phyloP scores from a whole-genome alignment of 2,329 filamentous ascomycete species.

The Thermothelomyces thermophilus region DNA sequence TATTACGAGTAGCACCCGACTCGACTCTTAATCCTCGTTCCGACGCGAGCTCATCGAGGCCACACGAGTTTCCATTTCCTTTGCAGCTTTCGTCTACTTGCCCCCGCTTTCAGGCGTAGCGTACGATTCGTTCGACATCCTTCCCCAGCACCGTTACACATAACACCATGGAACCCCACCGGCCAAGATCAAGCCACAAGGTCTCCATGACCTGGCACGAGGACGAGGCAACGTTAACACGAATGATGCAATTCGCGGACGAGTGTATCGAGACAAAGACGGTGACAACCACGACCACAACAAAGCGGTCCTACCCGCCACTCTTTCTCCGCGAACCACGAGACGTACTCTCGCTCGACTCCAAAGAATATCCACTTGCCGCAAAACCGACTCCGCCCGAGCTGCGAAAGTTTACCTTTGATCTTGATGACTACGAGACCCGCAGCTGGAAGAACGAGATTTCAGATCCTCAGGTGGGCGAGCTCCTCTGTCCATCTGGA shows the following conservation, averaged over 20 bases:
- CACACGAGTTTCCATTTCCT: not conserved
- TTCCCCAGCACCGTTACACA: not conserved
- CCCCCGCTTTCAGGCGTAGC: not conserved
- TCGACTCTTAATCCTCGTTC: not conserved
- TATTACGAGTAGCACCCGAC: not conserved
- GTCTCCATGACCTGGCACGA: constrained; percentile 33
- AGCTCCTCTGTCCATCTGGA: not conserved
- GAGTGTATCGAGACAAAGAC: constrained; percentile 63
- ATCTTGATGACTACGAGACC: constrained; percentile 55
- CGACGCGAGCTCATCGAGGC: not conserved
- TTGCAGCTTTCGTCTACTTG: not conserved
- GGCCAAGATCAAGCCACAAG: constrained; percentile 31
- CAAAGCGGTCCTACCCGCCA: constrained; percentile 78
- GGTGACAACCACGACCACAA: constrained; percentile 88
- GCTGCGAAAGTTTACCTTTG: constrained; percentile 70
- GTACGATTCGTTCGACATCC: not conserved
- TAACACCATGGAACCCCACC: constrained; percentile 28
- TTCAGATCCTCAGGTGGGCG: constrained; percentile 18
- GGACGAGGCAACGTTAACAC: constrained; percentile 23
- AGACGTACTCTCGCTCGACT: constrained; percentile 65
- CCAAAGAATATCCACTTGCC: constrained; percentile 86
- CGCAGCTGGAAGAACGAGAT: constrained; percentile 24
- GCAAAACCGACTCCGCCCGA: constrained; percentile 73
- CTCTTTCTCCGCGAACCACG: constrained; percentile 69
- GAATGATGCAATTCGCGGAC: constrained; percentile 47